These are phyloP conservation scores for Fusarium poae DNA, from an alignment of 2,329 filamentous ascomycete genomes.

Conservation along the genomic window DNA sequence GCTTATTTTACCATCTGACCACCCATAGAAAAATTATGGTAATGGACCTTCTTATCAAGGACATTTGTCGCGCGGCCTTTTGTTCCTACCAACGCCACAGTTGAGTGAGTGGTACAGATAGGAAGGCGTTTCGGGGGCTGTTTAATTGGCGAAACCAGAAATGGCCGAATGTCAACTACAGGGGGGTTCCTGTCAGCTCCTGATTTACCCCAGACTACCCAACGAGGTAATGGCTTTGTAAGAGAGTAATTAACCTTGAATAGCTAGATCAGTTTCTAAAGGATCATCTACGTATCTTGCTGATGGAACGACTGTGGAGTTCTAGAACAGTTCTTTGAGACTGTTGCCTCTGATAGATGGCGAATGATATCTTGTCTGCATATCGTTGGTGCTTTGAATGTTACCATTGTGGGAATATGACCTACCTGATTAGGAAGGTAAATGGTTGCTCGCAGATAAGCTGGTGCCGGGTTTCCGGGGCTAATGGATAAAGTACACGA, in stretches of 20 bases:
- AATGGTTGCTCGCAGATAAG: slow-evolving; percentile 17
- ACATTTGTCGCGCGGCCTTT: slow-evolving; percentile 18
- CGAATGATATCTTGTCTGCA: not conserved
- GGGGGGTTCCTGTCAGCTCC: not conserved
- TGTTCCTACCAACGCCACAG: slow-evolving; percentile 25
- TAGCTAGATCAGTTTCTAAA: not conserved
- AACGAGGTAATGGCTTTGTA: not conserved
- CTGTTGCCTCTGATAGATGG: not conserved
- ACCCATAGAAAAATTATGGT: slow-evolving; percentile 10
- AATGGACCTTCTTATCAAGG: slow-evolving; percentile 35
- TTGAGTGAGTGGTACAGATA: slow-evolving; percentile 22
- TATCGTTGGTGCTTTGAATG: slow-evolving; percentile 6
- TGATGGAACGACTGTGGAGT: slow-evolving; percentile 8
- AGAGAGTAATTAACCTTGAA: not conserved
- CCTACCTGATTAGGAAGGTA: slow-evolving; percentile 28
- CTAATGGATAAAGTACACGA: not conserved
- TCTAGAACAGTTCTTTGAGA: slow-evolving; percentile 30
- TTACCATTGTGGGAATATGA: not conserved
- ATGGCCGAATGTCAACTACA: not conserved
- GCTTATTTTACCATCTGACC: slow-evolving; percentile 19
- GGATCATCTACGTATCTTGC: not conserved
- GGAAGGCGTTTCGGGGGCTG: not conserved
- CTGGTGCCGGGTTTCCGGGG: slow-evolving; percentile 23
- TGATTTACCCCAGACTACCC: slow-evolving; percentile 24
- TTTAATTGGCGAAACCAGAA: slow-evolving; percentile 1